A percentile compares a stretch with the other conserved stretches of the same genome.
Evolutionary conservation across 257 asterid genomes (phyloP).

Genomic region (Plectranthus barbatus): DNA sequence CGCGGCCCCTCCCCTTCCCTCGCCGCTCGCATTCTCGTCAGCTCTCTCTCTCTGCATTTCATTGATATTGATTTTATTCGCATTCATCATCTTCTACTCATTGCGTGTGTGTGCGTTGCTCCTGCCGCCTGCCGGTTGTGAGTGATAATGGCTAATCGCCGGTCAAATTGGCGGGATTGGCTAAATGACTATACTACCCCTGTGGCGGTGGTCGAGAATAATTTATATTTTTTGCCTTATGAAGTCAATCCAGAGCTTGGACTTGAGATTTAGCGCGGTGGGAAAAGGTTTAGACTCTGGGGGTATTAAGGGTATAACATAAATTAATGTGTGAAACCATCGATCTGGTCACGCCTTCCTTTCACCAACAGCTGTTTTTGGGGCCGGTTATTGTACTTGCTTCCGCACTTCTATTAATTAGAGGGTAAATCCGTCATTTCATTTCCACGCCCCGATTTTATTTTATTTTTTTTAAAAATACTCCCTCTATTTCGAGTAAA

Average conservation of each 20-base stretch:
- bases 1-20: constrained; percentile 44
- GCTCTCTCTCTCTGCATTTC: not conserved
- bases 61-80: not conserved
- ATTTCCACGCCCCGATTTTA: not conserved
- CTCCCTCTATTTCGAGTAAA: too few relatives aligned
- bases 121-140: not conserved
- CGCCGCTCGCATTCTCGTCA: constrained; percentile 66
- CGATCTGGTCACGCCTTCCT: constrained; percentile 7
- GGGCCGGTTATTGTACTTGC: not conserved
- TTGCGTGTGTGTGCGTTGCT: not conserved
- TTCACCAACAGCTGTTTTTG: constrained; percentile 14
- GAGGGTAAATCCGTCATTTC: constrained; percentile 1
- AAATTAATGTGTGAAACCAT: constrained; percentile 3
- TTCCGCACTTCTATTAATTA: not conserved
- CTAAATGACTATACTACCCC: not conserved
- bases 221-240: not conserved
- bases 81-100: not conserved
- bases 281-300: not conserved
- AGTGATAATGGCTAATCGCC: not conserved
- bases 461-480: too few relatives aligned
- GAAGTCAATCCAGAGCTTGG: constrained; percentile 6
- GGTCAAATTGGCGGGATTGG: constrained; percentile 2
- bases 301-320: not conserved
- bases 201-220: not conserved
- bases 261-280: not conserved